Evolutionary conservation across 192 early-diverging fungal genomes (phyloP), one percentile per base, ranked within the genome.

Genomic region (Backusella tuberculispora): DNA sequence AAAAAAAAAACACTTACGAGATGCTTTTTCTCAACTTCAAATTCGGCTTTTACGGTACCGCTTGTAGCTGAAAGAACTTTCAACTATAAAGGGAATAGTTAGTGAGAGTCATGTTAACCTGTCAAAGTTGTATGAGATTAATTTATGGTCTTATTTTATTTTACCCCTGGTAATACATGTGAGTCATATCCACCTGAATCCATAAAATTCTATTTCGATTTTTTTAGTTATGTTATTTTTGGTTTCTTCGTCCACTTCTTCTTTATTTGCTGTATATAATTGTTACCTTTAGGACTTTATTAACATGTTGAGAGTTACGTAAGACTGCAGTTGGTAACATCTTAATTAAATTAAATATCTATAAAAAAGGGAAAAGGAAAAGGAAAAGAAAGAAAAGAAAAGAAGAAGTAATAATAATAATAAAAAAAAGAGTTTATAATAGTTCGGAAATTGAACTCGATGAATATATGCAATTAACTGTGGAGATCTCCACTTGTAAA

Each of bases 21-120:
- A 71, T 89, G 88, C 9, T 85, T 34, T 26, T 81, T 77, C 68
- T 84, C 83, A 0, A 89, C 78, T 17, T 74, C 48, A 1, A 89
- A 75, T 74, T 87, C 83, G 46, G 77, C 76, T 7, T 53, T 44
- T 40, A 87, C 78, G 19, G 44, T 74, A 24, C 84, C 84, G 48
- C 78, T 80, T 26, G 72, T 74, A 3, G 77, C 81, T 34, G 73
- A 77, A 40, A 86, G 65, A 13, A 86, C 46, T 65, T 78, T 82
- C 17, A 86, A 76, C 85, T 83, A 70, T 24, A 53, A 29, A 1
- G 29, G 29, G 29, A 34, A 1, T 34, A 2, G 1, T 34, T 34
- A n/a, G n/a, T n/a, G n/a, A n/a, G n/a, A n/a, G n/a, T n/a, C n/a
- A n/a, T 9, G 9, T 24, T 43, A 15, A 41, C 14, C 69, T 15